Conservation (phyloP, 257 asterid genomes). For the Ballota nigra region DNA sequence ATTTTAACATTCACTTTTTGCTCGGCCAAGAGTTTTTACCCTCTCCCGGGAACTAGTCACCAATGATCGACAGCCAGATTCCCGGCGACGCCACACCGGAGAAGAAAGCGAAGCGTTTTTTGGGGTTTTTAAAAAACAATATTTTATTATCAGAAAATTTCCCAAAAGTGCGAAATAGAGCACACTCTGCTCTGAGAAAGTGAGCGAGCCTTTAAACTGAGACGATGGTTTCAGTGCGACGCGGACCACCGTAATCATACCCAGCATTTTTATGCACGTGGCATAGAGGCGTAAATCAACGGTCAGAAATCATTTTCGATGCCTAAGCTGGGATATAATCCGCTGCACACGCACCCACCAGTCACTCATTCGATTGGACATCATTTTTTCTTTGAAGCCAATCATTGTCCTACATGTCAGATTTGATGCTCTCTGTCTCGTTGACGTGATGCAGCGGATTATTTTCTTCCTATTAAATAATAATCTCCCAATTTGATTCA, state of each 20-base stretch:
- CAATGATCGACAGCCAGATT: constrained; percentile 12
- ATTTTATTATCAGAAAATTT: not conserved
- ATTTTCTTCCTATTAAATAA: not conserved
- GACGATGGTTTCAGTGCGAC: constrained; percentile 32
- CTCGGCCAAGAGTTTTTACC: constrained; percentile 17
- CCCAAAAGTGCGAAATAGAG: constrained; percentile 24
- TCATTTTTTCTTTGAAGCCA: not conserved
- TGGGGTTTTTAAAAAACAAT: constrained; percentile 2
- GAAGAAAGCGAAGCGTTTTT: constrained; percentile 28
- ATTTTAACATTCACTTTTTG: not conserved
- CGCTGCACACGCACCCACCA: not conserved
- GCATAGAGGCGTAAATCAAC: not conserved
- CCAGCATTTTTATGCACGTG: constrained; percentile 26
- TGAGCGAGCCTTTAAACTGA: constrained; percentile 35
- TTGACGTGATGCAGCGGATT: not conserved
- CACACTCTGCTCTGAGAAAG: constrained; percentile 19
- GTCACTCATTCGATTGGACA: not conserved
- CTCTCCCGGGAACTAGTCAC: constrained; percentile 16
- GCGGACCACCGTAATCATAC: constrained; percentile 23
- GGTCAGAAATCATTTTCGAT: not conserved
- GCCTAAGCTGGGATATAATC: not conserved
- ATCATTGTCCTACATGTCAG: not conserved
- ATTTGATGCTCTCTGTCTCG: not conserved
- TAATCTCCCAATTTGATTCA: not conserved
- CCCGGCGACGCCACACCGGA: constrained; percentile 33